Evolutionary conservation across 2,329 filamentous ascomycete species (phyloP).

Genomic region (Colletotrichum lentis): DNA sequence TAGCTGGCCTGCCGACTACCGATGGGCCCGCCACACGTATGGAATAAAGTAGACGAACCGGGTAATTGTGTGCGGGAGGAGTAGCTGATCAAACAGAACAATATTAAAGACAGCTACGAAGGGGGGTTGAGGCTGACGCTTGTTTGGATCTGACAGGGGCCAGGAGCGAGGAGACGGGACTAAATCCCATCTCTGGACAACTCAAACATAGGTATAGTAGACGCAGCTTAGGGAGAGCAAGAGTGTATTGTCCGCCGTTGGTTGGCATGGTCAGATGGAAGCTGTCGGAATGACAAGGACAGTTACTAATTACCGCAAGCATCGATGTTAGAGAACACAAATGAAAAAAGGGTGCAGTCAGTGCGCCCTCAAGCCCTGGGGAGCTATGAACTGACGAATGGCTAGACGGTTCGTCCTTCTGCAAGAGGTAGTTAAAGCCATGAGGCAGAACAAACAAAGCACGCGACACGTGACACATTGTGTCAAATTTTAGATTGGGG

Average conservation of each 20-base stretch:
- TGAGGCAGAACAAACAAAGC: no score
- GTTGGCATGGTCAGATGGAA: background rate
- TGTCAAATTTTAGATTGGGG: background rate
- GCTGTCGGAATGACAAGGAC: background rate
- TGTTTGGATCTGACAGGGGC: no score
- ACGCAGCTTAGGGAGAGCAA: background rate
- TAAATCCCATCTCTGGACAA: background rate
- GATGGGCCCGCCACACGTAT: background rate
- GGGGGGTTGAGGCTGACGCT: background rate
- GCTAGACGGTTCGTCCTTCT: background rate
- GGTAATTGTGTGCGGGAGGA: background rate
- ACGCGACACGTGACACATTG: background rate
- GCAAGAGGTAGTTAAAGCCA: background rate
- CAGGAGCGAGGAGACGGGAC: background rate
- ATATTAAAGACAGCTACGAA: background rate
- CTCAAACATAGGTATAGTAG: background rate
- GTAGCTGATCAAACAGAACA: conserved; percentile 11
- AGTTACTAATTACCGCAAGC: background rate
- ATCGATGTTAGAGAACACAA: background rate
- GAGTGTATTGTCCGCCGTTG: no score
- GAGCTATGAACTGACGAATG: background rate
- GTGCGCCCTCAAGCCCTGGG: background rate
- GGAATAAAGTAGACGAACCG: background rate
- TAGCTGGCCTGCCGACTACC: background rate
- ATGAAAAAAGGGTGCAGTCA: background rate